Evolutionary conservation across 306 rosid species (phyloP).

Genomic region (Inga laurina): DNA sequence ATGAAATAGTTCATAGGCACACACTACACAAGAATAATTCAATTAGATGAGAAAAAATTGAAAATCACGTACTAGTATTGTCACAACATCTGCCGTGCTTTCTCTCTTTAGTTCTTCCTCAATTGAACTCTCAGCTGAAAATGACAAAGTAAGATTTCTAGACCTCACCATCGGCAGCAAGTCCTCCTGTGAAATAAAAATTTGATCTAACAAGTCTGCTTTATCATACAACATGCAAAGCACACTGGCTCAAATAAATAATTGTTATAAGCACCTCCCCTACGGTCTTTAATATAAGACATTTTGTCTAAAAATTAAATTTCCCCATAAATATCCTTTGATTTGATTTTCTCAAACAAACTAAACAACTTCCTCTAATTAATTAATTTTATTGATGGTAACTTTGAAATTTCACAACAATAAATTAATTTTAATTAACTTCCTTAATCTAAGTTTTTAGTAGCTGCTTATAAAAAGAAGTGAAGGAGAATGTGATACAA

Average conservation of each 20-base stretch:
- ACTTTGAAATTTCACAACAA: not conserved
- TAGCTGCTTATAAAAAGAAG: not conserved
- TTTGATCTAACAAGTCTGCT: conserved; percentile 28
- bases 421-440: not conserved
- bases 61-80: conserved; percentile 68
- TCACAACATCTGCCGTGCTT: conserved; percentile 92
- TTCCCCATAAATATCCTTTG: not conserved
- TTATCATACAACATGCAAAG: conserved; percentile 21
- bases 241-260: conserved; percentile 10
- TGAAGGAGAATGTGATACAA: not conserved
- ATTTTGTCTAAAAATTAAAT: not conserved
- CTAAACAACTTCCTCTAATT: too few relatives aligned
- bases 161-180: conserved; percentile 79
- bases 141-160: conserved; percentile 82
- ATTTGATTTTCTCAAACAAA: not conserved
- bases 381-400: too few relatives aligned
- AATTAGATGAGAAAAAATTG: not conserved
- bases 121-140: conserved; percentile 88
- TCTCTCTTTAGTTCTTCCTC: conserved; percentile 98
- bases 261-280: conserved; percentile 10
- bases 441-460: not conserved
- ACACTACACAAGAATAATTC: conserved; percentile 5
- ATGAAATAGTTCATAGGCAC: conserved; percentile 18
- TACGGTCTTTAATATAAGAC: not conserved
- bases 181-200: conserved; percentile 73